Conservation (phyloP, 805 yeast genomes). For the Barnettozyma californica region DNA sequence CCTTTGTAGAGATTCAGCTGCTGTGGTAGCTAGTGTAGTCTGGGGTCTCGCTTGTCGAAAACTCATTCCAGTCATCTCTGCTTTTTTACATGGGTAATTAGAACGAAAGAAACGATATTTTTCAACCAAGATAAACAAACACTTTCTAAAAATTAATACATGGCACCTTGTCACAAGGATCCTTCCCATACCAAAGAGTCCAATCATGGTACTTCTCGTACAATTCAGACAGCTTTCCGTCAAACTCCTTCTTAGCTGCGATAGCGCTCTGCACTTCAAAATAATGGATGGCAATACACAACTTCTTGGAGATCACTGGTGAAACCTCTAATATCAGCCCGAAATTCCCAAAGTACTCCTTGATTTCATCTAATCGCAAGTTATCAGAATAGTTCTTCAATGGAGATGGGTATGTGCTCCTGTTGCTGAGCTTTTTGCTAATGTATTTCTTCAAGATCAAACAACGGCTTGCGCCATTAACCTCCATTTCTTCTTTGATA, state of each 20-base stretch:
- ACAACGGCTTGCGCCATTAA: conserved; percentile 49
- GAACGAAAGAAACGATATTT: not conserved
- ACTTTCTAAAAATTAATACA: conserved; percentile 24
- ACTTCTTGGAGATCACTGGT: conserved; percentile 61
- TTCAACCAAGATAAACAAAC: not conserved
- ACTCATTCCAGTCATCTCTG: not conserved
- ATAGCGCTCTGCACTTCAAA: conserved; percentile 57
- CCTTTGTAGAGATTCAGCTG: not conserved
- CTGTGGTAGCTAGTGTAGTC: not conserved
- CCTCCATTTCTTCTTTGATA: conserved; percentile 28
- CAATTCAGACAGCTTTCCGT: conserved; percentile 30
- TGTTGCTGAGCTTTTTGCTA: conserved; percentile 18
- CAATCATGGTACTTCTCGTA: conserved; percentile 48
- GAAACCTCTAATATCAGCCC: conserved; percentile 59
- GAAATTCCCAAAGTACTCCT: conserved; percentile 45
- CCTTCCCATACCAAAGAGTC: conserved; percentile 63
- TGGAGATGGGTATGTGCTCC: conserved; percentile 38
- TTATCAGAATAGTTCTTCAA: conserved; percentile 34
- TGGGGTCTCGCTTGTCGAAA: not conserved
- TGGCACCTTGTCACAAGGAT: conserved; percentile 52
- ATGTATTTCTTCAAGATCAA: conserved; percentile 41
- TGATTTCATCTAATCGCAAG: conserved; percentile 41
- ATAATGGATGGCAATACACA: conserved; percentile 57
- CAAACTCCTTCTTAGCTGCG: conserved; percentile 45
- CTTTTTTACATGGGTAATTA: not conserved